Percentiles rank a stretch among this genome's conserved stretches.
phyloP scores from a whole-genome alignment of 2,329 filamentous ascomycete genomes.

The Penicillium sp. region DNA sequence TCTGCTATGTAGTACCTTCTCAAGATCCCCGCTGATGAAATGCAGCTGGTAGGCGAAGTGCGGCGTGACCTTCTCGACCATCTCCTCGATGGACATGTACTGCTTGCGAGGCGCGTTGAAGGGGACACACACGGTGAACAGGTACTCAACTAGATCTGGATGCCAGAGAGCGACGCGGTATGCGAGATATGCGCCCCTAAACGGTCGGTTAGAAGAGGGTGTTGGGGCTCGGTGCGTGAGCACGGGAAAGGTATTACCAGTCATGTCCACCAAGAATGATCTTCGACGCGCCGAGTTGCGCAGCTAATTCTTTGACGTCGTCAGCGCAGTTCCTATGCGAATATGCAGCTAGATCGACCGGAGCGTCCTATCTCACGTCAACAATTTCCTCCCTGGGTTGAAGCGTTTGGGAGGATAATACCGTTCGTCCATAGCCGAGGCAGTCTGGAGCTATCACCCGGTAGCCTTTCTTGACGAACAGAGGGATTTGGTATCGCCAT shows the following conservation, averaged over 20 bases:
- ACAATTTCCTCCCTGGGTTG: constrained; percentile 25
- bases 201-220: not conserved
- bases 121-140: constrained; percentile 83
- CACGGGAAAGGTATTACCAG: constrained; percentile 57
- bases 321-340: constrained; percentile 72
- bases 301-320: constrained; percentile 75
- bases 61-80: constrained; percentile 62
- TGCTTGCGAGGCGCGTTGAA: constrained; percentile 62
- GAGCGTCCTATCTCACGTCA: constrained; percentile 58
- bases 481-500: constrained; percentile 88
- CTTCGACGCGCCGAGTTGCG: constrained; percentile 57
- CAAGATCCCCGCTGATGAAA: constrained; percentile 70
- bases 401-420: constrained; percentile 29
- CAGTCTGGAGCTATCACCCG: constrained; percentile 84
- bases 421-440: constrained; percentile 83
- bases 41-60: constrained; percentile 87
- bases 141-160: constrained; percentile 71
- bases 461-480: constrained; percentile 72
- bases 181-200: constrained; percentile 74
- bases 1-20: constrained; percentile 61
- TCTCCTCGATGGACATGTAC: constrained; percentile 63
- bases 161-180: constrained; percentile 77
- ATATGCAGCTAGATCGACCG: constrained; percentile 67
- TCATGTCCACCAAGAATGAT: constrained; percentile 91
- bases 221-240: not conserved